These are phyloP conservation scores for Puccinia hordei DNA, from an alignment of 1,284 basidiomycete genomes.

Conservation along the genomic window DNA sequence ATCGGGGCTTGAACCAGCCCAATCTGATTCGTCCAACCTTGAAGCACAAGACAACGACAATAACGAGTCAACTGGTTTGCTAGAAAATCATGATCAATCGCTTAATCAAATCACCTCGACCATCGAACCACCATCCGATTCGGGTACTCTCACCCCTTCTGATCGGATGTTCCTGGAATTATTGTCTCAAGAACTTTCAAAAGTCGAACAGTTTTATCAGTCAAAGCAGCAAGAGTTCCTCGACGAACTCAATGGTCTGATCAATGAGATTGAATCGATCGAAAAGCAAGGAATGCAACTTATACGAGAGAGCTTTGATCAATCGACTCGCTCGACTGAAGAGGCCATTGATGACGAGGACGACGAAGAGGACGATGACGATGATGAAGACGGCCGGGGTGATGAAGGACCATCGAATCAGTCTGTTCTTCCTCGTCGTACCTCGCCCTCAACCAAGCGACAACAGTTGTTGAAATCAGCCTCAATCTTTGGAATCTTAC, in stretches of 20 bases:
- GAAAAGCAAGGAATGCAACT: slow-evolving; percentile 28
- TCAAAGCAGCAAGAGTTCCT: slow-evolving; percentile 17
- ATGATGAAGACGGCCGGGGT: background rate
- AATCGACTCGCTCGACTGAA: background rate
- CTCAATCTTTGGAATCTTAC: slow-evolving; percentile 26
- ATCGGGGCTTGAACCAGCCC: background rate
- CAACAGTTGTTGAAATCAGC: slow-evolving; percentile 28
- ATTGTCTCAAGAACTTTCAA: slow-evolving; percentile 23
- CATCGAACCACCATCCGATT: background rate
- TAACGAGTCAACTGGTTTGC: slow-evolving; percentile 24
- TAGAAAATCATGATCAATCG: background rate
- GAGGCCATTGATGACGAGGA: slow-evolving; percentile 14
- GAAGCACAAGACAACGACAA: slow-evolving; percentile 3
- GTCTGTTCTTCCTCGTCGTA: background rate
- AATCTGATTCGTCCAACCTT: background rate
- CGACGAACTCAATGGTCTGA: slow-evolving; percentile 13
- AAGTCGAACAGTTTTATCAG: slow-evolving; percentile 23
- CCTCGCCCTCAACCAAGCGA: slow-evolving; percentile 8
- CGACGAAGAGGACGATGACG: slow-evolving; percentile 28
- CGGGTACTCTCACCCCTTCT: background rate
- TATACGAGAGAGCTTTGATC: background rate
- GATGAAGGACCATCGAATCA: slow-evolving; percentile 2
- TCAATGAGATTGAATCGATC: slow-evolving; percentile 17
- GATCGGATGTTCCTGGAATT: slow-evolving; percentile 24
- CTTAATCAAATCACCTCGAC: background rate